Evolutionary conservation across 768 basidiomycete genomes (phyloP).

Genomic region (Pholiota conissans): DNA sequence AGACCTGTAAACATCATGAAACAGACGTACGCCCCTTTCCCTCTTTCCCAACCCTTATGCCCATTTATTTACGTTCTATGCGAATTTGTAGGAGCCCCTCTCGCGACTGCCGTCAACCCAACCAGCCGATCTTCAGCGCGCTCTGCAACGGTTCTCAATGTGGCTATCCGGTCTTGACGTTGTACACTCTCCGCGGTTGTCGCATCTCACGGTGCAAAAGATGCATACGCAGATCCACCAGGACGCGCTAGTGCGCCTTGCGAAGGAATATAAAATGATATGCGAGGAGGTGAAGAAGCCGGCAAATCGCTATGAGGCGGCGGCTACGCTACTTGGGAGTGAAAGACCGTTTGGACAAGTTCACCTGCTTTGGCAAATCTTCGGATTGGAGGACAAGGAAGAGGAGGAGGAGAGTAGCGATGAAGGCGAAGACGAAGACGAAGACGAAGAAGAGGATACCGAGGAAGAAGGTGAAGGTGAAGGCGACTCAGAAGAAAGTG

Average conservation of each 20-base stretch:
- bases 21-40: constrained; percentile 34
- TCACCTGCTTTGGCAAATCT: constrained; percentile 72
- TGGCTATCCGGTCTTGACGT: constrained; percentile 88
- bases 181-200: constrained; percentile 76
- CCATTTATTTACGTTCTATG: neutral
- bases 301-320: constrained; percentile 89
- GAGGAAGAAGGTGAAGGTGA: constrained; percentile 18
- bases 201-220: constrained; percentile 66
- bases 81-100: constrained; percentile 54
- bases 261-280: constrained; percentile 65
- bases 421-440: constrained; percentile 15
- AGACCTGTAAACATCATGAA: constrained; percentile 39
- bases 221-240: constrained; percentile 75
- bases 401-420: constrained; percentile 12
- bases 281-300: constrained; percentile 77
- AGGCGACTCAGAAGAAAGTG: constrained; percentile 3
- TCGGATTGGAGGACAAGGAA: constrained; percentile 60
- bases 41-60: neutral
- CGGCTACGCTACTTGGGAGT: constrained; percentile 77
- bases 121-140: constrained; percentile 57
- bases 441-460: constrained; percentile 18
- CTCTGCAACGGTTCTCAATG: constrained; percentile 70
- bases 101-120: constrained; percentile 71
- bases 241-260: constrained; percentile 68
- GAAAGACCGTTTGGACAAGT: constrained; percentile 84